Percentiles rank a stretch among this genome's conserved stretches.
Conservation (phyloP, 225 moss, liverwort and hornwort species). For the Pleurozium schreberi region DNA sequence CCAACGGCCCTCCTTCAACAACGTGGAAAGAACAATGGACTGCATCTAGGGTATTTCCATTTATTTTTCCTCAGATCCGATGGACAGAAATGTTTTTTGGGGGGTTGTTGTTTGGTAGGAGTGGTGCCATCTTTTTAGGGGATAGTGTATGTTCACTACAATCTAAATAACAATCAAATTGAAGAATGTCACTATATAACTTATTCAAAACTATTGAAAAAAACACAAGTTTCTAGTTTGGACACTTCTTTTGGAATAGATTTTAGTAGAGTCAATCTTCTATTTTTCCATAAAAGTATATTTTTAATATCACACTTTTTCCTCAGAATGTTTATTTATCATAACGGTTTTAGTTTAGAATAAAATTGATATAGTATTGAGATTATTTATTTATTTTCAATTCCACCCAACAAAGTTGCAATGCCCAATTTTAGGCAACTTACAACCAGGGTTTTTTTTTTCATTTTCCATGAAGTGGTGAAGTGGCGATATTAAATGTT, state of each 20-base stretch:
- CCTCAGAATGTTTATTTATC: background rate
- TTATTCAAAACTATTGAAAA: background rate
- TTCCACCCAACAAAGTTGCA: background rate
- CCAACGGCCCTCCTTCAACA: no score
- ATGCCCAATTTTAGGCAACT: background rate
- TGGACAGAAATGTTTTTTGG: no score
- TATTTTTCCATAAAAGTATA: background rate
- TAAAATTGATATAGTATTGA: background rate
- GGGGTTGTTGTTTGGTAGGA: no score
- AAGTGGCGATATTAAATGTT: no score
- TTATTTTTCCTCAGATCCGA: no score
- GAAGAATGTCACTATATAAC: rapidly evolving
- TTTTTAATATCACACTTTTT: background rate
- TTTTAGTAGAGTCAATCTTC: background rate
- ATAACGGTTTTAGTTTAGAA: background rate
- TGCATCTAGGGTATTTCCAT: no score
- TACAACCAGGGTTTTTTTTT: no score
- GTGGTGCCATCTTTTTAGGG: no score
- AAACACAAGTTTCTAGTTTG: rapidly evolving
- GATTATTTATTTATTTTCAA: background rate
- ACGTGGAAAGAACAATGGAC: no score
- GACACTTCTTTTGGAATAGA: rapidly evolving
- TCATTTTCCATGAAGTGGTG: no score
- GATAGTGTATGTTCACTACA: background rate
- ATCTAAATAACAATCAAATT: rapidly evolving